phyloP scores from a whole-genome alignment of 1,284 basidiomycete species.

The Puccinia horiana region DNA sequence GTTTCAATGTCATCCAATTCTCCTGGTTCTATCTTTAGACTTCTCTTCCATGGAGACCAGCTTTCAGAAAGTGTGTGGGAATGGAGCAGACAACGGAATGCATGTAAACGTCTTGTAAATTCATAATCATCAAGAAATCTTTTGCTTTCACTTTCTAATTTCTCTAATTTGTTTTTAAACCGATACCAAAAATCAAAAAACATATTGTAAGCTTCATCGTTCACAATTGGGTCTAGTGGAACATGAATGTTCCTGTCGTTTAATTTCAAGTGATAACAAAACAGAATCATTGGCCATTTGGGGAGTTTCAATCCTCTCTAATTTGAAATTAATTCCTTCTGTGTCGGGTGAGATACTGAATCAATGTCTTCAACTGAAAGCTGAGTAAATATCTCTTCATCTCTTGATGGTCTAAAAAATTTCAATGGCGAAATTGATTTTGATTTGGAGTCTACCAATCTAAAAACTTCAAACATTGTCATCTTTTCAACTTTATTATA shows the following conservation, averaged over 20 bases:
- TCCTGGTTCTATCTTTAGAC: neutral
- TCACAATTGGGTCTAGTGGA: neutral
- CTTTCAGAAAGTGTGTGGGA: neutral
- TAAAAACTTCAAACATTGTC: neutral
- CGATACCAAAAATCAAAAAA: neutral
- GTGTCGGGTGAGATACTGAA: neutral
- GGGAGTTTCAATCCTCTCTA: neutral
- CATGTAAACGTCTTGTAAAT: neutral
- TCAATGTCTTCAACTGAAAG: neutral
- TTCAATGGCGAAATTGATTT: neutral
- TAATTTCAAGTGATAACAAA: slow-evolving; percentile 12
- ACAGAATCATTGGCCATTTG: neutral
- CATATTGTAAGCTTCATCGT: neutral
- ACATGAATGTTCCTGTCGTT: neutral
- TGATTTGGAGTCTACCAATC: neutral
- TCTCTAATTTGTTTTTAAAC: neutral
- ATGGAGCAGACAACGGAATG: neutral
- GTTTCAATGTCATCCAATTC: neutral
- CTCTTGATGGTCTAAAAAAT: neutral
- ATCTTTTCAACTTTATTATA: neutral
- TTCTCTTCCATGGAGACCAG: neutral
- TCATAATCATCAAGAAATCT: neutral
- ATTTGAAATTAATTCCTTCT: neutral
- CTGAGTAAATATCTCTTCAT: too few species aligned
- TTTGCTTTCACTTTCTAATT: slow-evolving; percentile 11